A percentile compares a stretch with the other conserved stretches of the same genome.
Conservation (phyloP, 2,329 filamentous ascomycete species). For the Alternaria alternata region DNA sequence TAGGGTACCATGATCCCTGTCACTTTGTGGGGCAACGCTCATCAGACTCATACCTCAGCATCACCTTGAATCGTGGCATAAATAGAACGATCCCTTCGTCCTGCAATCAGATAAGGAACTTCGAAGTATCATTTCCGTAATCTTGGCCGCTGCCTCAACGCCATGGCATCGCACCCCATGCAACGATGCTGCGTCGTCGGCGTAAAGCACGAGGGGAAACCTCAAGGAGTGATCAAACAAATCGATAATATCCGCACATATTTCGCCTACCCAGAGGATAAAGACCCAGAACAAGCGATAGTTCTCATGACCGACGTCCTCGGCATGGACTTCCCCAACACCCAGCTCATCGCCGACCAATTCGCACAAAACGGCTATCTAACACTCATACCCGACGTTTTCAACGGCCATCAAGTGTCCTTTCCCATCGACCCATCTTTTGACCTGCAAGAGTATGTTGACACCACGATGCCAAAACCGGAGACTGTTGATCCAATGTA, state of each 20-base stretch:
- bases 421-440: slow-evolving; percentile 62
- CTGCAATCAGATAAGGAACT: background rate
- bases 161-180: slow-evolving; percentile 63
- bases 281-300: slow-evolving; percentile 63
- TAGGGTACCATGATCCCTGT: background rate
- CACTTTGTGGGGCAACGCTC: background rate
- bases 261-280: slow-evolving; percentile 55
- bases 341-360: slow-evolving; percentile 73
- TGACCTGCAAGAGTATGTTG: slow-evolving; percentile 61
- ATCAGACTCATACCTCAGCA: slow-evolving; percentile 1
- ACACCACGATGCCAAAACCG: slow-evolving; percentile 47
- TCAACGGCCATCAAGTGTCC: slow-evolving; percentile 70
- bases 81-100: background rate
- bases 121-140: background rate
- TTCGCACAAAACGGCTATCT: slow-evolving; percentile 77
- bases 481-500: slow-evolving; percentile 63
- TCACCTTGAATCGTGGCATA: background rate
- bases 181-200: slow-evolving; percentile 58
- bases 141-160: background rate
- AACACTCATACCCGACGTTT: slow-evolving; percentile 73
- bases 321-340: slow-evolving; percentile 62
- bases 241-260: slow-evolving; percentile 61
- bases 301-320: slow-evolving; percentile 65
- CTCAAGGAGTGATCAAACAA: slow-evolving; percentile 51
- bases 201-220: slow-evolving; percentile 61